Percentiles rank a stretch among this genome's conserved stretches.
Conservation (phyloP, 305 asterid species). For the Salvia sclarea region DNA sequence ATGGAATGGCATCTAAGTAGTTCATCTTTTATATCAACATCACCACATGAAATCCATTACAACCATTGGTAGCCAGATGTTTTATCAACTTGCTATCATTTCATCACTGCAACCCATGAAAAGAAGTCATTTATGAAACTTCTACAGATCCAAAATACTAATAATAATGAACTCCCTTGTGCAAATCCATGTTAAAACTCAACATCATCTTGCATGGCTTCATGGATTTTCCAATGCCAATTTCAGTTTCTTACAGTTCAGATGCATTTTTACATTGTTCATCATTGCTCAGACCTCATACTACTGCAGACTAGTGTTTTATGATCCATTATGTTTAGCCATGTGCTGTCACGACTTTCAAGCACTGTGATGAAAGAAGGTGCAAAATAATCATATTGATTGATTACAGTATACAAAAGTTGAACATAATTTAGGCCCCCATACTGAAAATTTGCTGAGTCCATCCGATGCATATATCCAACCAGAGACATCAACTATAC, state of each 20-base stretch:
- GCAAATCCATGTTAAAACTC: neutral
- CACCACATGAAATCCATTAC: neutral
- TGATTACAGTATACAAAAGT: neutral
- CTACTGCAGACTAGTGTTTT: neutral
- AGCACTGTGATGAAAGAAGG: neutral
- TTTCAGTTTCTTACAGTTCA: neutral
- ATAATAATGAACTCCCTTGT: neutral
- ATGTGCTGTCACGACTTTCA: neutral
- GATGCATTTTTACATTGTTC: neutral
- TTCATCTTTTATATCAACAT: too few relatives aligned
- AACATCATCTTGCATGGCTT: neutral
- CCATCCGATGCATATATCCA: conserved; percentile 6
- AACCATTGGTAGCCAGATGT: neutral
- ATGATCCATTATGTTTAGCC: neutral
- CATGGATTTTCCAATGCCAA: neutral
- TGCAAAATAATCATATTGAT: neutral
- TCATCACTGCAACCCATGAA: conserved; percentile 1
- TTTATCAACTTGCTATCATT: neutral
- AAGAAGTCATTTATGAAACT: neutral
- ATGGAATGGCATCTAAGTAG: too few relatives aligned
- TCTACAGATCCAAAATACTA: neutral
- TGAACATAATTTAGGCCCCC: neutral
- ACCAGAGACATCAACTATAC: neutral
- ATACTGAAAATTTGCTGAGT: neutral
- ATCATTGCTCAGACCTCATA: neutral